phyloP scores from a whole-genome alignment of 352 stramenopile species.

The Pythium monospermum region DNA sequence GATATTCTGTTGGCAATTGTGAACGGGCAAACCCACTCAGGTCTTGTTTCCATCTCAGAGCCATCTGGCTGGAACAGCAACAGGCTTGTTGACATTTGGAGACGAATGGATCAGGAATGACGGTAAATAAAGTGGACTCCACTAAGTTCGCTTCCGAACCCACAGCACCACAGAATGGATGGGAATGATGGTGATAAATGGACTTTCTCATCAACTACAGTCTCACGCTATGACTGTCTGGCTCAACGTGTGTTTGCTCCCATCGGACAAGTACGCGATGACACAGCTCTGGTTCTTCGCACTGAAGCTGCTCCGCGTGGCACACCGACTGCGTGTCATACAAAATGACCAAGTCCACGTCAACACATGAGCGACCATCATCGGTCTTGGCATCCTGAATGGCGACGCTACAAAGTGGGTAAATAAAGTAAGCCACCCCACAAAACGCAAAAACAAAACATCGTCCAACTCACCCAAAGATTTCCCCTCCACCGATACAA shows the following conservation, averaged over 20 bases:
- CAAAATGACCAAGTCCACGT: conserved; percentile 11
- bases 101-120: background rate
- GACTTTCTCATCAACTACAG: too few species aligned
- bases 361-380: background rate
- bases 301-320: conserved; percentile 10
- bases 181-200: conserved; percentile 1
- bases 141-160: background rate
- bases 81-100: background rate
- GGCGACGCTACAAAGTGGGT: conserved; percentile 3
- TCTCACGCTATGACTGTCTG: too few species aligned
- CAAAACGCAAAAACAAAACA: too few species aligned
- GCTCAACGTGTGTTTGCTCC: conserved; percentile 5
- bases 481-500: background rate
- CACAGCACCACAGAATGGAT: too few species aligned
- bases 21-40: too few species aligned
- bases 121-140: background rate
- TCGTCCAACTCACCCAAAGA: conserved; percentile 10
- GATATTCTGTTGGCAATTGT: too few species aligned
- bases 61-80: background rate
- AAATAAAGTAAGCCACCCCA: too few species aligned
- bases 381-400: conserved; percentile 3
- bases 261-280: conserved; percentile 9
- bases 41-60: too few species aligned
- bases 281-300: conserved; percentile 6
- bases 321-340: conserved; percentile 14